phyloP scores from a whole-genome alignment of 306 rosid genomes.

The Castanea mollissima region DNA sequence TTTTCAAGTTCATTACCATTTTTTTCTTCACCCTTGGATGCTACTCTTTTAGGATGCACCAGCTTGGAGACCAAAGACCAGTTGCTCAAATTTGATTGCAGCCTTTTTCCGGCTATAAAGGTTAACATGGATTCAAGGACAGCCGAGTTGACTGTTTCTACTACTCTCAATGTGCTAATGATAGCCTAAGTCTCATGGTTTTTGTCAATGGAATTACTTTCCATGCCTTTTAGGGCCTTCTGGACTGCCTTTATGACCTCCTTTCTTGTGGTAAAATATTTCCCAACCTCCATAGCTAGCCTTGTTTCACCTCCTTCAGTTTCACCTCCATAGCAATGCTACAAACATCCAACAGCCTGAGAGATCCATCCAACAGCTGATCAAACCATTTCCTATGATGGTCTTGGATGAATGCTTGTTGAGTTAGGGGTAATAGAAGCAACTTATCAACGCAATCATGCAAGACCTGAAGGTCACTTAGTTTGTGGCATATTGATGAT shows the following conservation, averaged over 20 bases:
- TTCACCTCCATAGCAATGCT: too few species aligned
- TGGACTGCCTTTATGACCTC: conserved; percentile 41
- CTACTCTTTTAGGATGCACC: conserved; percentile 27
- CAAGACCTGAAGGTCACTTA: conserved; percentile 28
- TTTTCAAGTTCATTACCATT: conserved; percentile 34
- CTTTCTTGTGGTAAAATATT: conserved; percentile 7
- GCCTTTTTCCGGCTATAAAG: conserved; percentile 30
- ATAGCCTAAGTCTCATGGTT: conserved; percentile 26
- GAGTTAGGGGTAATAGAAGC: conserved; percentile 32
- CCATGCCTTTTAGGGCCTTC: conserved; percentile 30
- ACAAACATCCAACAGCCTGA: conserved; percentile 37
- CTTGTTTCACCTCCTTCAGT: not conserved
- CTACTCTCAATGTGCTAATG: conserved; percentile 30
- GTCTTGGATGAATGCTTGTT: conserved; percentile 30
- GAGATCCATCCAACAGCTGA: conserved; percentile 41
- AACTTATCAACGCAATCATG: conserved; percentile 29
- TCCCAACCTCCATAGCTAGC: not conserved
- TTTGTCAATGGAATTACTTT: conserved; percentile 16
- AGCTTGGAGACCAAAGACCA: conserved; percentile 45
- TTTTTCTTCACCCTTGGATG: conserved; percentile 10
- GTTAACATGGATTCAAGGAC: conserved; percentile 41
- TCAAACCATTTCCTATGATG: conserved; percentile 34
- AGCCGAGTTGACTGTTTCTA: conserved; percentile 25
- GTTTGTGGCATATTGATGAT: conserved; percentile 24
- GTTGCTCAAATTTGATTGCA: conserved; percentile 24